Percentiles rank a stretch among this genome's conserved stretches.
Evolutionary conservation across 805 yeast genomes (phyloP).

Genomic region (Diddensiella santjacobensis): DNA sequence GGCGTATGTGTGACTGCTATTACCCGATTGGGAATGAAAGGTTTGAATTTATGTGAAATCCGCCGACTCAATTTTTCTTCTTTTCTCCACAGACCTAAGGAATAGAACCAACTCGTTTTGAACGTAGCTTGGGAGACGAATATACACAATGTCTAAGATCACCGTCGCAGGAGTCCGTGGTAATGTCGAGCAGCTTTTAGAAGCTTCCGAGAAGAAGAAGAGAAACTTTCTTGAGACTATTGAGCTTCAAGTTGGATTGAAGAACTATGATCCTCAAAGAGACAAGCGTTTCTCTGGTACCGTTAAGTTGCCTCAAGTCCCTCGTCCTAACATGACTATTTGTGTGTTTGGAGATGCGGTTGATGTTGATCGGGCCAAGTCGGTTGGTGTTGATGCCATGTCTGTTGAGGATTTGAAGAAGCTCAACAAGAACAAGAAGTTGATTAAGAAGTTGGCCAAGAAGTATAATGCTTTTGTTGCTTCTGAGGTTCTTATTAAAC

Average conservation of each 20-base stretch:
- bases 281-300: constrained; percentile 99
- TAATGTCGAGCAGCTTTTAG: constrained; percentile 87
- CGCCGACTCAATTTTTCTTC: constrained; percentile 1
- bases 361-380: constrained; percentile 99
- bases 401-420: constrained; percentile 99
- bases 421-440: constrained; percentile 99
- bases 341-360: constrained; percentile 99
- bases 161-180: constrained; percentile 93
- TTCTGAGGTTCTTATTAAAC: constrained; percentile 98
- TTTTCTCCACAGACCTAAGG: constrained; percentile 13
- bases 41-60: neutral
- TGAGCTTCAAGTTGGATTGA: constrained; percentile 98
- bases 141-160: constrained; percentile 54
- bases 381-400: constrained; percentile 99
- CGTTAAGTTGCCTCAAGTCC: constrained; percentile 95
- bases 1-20: constrained; percentile 1
- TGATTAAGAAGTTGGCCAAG: constrained; percentile 99
- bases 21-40: neutral
- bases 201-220: constrained; percentile 94
- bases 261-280: constrained; percentile 99
- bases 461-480: constrained; percentile 99
- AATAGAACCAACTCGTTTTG: constrained; percentile 20
- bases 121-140: constrained; percentile 23
- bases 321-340: constrained; percentile 99
- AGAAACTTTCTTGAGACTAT: constrained; percentile 99